Evolutionary conservation across 331 rosid genomes (phyloP), one percentile per base, ranked within the genome.

Genomic region (Malus hybrid): DNA sequence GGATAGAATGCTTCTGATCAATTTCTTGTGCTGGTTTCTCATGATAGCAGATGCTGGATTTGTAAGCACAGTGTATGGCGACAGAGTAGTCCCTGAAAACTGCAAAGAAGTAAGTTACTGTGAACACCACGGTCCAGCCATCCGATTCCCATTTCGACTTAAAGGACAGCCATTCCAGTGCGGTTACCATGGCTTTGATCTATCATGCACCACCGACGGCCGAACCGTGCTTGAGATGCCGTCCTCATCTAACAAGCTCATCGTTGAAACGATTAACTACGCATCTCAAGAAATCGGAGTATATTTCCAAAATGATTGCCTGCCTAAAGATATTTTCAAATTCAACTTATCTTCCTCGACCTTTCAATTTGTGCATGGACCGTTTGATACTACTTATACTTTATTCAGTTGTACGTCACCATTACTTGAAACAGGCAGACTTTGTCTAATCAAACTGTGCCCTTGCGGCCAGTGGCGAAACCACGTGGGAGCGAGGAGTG

Each of bases 161-260:
- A 80, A 55, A 74, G 80, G 55, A 42, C 78, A 84, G 11, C 62
- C 82, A 6, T 6, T 65, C 8, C 29, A 61, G 65, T 70, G 83
- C 63, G 72, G 76, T 52, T 32, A 66, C 31, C 24, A 82, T 7
- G 73, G 36, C 24, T 80, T 70, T 75, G 83, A 74, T 4, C 67
- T 84, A 18, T 65, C 63, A 29, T 84, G 85, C 61, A 34, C 69
- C 42, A 10, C 44, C 4, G 66, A 14, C 19, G 54, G 62, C 27
- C 66, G 24, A 33, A 84, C 81, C 0, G 20, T 75, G 31, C 71
- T 80, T n/a, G 24, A 78, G 31, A 82, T 84, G 2, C 83, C 85
- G 5, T 69, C 27, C 0, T 77, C 76, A 10, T 11, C 36, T 3
- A 60, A 1, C 7, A 10, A 60, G n/a, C 39, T 67, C 39, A 22